A percentile compares a stretch with the other conserved stretches of the same genome.
phyloP scores from a whole-genome alignment of 1,139 yeast species.

The Candida sojae region DNA sequence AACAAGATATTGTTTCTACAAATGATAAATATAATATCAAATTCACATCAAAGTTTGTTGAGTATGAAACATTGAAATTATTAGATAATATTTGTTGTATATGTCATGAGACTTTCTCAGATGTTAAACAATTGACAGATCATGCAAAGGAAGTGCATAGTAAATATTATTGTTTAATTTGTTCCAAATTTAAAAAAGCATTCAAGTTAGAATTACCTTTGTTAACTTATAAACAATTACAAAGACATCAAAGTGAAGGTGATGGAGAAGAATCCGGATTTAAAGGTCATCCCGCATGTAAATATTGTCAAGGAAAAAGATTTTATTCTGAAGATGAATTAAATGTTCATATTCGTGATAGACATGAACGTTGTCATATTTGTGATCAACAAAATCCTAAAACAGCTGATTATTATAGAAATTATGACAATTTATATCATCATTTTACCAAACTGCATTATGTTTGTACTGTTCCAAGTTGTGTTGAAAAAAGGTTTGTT shows the following conservation, averaged over 20 bases:
- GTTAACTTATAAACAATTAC: slow-evolving; percentile 62
- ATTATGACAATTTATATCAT: slow-evolving; percentile 69
- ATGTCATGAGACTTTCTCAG: slow-evolving; percentile 44
- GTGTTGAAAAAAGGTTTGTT: slow-evolving; percentile 87
- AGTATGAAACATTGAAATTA: slow-evolving; percentile 48
- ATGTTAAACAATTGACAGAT: slow-evolving; percentile 59
- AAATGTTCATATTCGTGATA: slow-evolving; percentile 76
- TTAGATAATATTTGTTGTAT: slow-evolving; percentile 61
- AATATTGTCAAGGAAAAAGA: slow-evolving; percentile 70
- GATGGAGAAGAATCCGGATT: slow-evolving; percentile 68
- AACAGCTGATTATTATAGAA: slow-evolving; percentile 73
- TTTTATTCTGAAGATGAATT: slow-evolving; percentile 91
- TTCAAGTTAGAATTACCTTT: slow-evolving; percentile 72
- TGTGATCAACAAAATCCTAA: slow-evolving; percentile 74
- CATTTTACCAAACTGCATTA: slow-evolving; percentile 79
- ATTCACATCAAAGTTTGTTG: slow-evolving; percentile 50
- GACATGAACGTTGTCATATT: slow-evolving; percentile 86
- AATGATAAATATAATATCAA: slow-evolving; percentile 51
- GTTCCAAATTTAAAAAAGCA: slow-evolving; percentile 73
- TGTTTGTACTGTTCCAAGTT: slow-evolving; percentile 76
- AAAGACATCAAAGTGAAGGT: slow-evolving; percentile 71
- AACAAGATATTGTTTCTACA: slow-evolving; percentile 28
- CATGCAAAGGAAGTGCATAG: slow-evolving; percentile 69
- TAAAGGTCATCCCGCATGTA: slow-evolving; percentile 87
- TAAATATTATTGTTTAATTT: slow-evolving; percentile 68